phyloP scores from a whole-genome alignment of 2,329 filamentous ascomycete species.

The Fusarium begoniae region DNA sequence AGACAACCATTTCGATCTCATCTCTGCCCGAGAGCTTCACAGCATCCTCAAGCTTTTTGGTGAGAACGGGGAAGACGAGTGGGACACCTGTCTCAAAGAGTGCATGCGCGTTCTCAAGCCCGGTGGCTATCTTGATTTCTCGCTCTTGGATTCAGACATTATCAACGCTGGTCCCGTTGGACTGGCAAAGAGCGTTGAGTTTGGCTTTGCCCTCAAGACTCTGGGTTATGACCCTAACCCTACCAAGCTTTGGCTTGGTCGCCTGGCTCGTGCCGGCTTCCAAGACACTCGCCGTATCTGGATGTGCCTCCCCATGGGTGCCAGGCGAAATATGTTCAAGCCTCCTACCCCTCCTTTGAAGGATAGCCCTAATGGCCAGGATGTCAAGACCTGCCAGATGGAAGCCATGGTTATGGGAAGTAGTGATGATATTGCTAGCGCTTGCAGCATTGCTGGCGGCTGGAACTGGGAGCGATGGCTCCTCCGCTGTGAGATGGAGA shows the following conservation, averaged over 20 bases:
- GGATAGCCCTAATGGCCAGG: slow-evolving; percentile 52
- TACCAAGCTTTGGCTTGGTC: slow-evolving; percentile 80
- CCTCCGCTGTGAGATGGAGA: slow-evolving; percentile 86
- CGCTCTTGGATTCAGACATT: slow-evolving; percentile 88
- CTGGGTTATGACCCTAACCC: slow-evolving; percentile 89
- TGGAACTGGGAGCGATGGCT: slow-evolving; percentile 99
- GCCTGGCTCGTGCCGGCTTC: slow-evolving; percentile 81
- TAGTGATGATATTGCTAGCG: slow-evolving; percentile 75
- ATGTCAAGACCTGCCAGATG: slow-evolving; percentile 59
- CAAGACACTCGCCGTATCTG: slow-evolving; percentile 83
- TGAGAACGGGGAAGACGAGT: slow-evolving; percentile 81
- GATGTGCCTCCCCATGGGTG: slow-evolving; percentile 87
- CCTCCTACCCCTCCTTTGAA: slow-evolving; percentile 44
- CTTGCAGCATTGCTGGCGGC: slow-evolving; percentile 84
- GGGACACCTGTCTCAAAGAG: slow-evolving; percentile 84
- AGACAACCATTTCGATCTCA: slow-evolving; percentile 86
- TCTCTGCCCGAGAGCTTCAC: slow-evolving; percentile 89
- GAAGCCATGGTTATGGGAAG: slow-evolving; percentile 73
- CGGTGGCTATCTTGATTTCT: slow-evolving; percentile 91
- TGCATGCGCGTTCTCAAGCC: slow-evolving; percentile 93
- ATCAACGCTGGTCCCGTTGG: slow-evolving; percentile 83
- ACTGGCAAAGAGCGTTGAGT: slow-evolving; percentile 87
- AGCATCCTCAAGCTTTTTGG: slow-evolving; percentile 79
- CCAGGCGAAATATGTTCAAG: slow-evolving; percentile 48
- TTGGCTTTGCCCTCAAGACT: slow-evolving; percentile 87